These are phyloP conservation scores for Microcera coccophila DNA, from an alignment of 2,329 filamentous ascomycete species.

Conservation along the genomic window DNA sequence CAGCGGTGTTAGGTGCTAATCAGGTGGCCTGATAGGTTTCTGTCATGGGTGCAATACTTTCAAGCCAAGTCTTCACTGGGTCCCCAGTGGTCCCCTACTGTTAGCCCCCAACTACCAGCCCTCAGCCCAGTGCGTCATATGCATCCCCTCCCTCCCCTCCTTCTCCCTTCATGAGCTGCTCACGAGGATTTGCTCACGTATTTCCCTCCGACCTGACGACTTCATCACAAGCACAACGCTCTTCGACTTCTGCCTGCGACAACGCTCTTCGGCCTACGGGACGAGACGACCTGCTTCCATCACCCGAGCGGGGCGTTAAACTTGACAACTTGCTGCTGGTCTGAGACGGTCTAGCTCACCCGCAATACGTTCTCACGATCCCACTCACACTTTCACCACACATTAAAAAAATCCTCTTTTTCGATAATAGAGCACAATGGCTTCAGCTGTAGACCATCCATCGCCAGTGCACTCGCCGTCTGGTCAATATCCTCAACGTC, in stretches of 20 bases:
- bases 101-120: conserved; percentile 10
- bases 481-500: conserved; percentile 39
- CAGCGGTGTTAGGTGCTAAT: background rate
- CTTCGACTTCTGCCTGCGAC: background rate
- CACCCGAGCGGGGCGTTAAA: conserved; percentile 7
- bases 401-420: background rate
- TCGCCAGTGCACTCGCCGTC: conserved; percentile 42
- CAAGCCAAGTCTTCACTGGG: background rate
- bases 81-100: background rate
- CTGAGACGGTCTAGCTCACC: background rate
- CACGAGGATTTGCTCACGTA: conserved; percentile 17
- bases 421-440: conserved; percentile 34
- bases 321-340: background rate
- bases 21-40: background rate
- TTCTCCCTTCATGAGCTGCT: conserved; percentile 20
- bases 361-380: background rate
- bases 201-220: conserved; percentile 18
- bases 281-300: conserved; percentile 12
- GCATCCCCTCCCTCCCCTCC: conserved; percentile 12
- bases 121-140: conserved; percentile 24
- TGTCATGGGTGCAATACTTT: background rate
- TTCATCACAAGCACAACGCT: conserved; percentile 17
- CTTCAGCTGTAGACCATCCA: conserved; percentile 36
- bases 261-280: conserved; percentile 3
- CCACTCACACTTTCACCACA: background rate